Percentiles rank a stretch among this genome's conserved stretches.
phyloP scores from a whole-genome alignment of 169 alveolate species.

The Theileria equi region DNA sequence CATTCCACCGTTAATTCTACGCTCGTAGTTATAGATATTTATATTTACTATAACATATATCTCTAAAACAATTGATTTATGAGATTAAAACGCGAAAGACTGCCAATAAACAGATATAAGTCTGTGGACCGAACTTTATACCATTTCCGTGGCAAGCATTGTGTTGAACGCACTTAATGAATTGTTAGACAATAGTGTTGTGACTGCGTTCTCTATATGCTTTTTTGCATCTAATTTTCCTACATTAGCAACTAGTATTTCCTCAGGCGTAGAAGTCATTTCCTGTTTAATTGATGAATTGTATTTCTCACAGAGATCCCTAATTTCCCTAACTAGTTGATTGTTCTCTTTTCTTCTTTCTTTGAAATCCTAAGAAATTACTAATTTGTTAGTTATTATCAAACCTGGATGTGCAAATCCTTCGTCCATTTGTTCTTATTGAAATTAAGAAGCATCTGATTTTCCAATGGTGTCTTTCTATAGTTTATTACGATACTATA shows the following conservation, averaged over 20 bases:
- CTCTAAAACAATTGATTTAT: no score
- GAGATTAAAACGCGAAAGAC: no score
- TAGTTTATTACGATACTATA: conserved; percentile 96
- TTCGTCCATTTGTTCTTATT: conserved; percentile 94
- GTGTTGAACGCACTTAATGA: conserved; percentile 67
- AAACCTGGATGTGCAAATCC: conserved; percentile 86
- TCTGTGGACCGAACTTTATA: neutral
- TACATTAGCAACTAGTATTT: conserved; percentile 82
- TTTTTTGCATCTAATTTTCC: conserved; percentile 91
- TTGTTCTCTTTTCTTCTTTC: conserved; percentile 68
- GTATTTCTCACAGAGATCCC: conserved; percentile 84
- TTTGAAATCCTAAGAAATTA: conserved; percentile 43
- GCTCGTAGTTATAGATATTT: no score
- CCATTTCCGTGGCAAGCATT: conserved; percentile 70
- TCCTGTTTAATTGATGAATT: conserved; percentile 93
- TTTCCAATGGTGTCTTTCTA: conserved; percentile 94
- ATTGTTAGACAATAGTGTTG: conserved; percentile 70
- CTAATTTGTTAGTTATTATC: conserved; percentile 11
- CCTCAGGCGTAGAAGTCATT: conserved; percentile 90
- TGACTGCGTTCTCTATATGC: conserved; percentile 79
- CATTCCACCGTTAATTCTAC: no score
- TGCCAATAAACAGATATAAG: neutral
- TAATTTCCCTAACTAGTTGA: conserved; percentile 77
- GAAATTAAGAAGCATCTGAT: conserved; percentile 94
- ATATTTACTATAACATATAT: no score